These are phyloP conservation scores for Podosphaera fusca DNA, from an alignment of 2,329 filamentous ascomycete genomes.

Conservation along the genomic window DNA sequence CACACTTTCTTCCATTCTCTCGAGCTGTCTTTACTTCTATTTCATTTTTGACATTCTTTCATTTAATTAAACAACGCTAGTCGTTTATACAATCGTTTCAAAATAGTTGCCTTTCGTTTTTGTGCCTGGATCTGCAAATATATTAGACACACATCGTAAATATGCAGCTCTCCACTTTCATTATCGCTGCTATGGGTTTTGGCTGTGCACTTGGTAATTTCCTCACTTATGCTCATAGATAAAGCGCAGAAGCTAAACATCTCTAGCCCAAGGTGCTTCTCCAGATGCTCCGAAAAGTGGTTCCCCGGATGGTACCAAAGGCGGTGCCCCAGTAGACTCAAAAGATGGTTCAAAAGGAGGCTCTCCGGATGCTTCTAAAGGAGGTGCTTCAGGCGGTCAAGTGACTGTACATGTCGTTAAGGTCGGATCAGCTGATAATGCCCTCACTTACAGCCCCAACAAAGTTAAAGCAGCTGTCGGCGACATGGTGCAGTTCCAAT, in stretches of 20 bases:
- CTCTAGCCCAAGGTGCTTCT: background rate
- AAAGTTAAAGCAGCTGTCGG: constrained; percentile 39
- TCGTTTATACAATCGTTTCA: too few species aligned
- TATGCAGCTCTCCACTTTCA: constrained; percentile 15
- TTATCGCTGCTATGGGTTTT: constrained; percentile 13
- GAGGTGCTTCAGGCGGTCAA: background rate
- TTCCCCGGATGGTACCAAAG: too few species aligned
- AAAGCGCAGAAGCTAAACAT: constrained; percentile 2
- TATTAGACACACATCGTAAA: constrained; percentile 6
- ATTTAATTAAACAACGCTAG: too few species aligned
- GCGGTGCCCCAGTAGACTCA: too few species aligned
- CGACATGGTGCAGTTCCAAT: constrained; percentile 43
- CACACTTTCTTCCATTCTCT: too few species aligned
- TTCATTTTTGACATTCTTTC: too few species aligned
- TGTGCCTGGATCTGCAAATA: too few species aligned
- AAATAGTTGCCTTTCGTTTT: too few species aligned
- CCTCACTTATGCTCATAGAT: background rate
- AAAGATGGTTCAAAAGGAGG: too few species aligned
- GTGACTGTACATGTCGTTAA: constrained; percentile 36
- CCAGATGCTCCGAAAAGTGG: background rate
- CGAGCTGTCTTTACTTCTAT: too few species aligned
- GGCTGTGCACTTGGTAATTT: constrained; percentile 13
- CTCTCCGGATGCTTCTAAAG: too few species aligned
- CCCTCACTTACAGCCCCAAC: constrained; percentile 39
- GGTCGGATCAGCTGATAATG: constrained; percentile 27